Evolutionary conservation across 176 grass and related monocot species (phyloP).

Genomic region (Raddia distichophylla): DNA sequence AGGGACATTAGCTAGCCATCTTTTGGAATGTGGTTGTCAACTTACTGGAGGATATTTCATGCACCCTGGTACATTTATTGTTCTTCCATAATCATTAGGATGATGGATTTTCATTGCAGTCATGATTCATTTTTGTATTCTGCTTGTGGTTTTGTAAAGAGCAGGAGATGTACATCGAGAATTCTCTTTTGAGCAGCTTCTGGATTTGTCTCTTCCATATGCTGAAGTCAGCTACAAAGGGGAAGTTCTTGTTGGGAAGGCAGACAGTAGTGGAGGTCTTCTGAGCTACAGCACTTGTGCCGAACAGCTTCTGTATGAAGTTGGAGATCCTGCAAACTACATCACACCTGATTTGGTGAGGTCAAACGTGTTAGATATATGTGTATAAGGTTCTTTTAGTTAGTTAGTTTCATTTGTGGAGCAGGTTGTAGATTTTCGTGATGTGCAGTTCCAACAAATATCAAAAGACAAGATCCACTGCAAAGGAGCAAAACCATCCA

Average conservation of each 20-base stretch:
- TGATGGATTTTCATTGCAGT: background rate
- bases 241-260: conserved; percentile 78
- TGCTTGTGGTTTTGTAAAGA: conserved; percentile 44
- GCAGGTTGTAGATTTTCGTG: conserved; percentile 79
- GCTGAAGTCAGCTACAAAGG: conserved; percentile 77
- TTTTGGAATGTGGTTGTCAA: conserved; percentile 98
- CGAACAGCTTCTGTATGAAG: conserved; percentile 93
- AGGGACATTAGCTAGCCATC: conserved; percentile 85
- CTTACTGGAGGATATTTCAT: conserved; percentile 97
- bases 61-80: conserved; percentile 75
- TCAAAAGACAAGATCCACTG: conserved; percentile 75
- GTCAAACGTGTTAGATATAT: background rate
- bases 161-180: conserved; percentile 78
- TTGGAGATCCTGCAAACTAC: conserved; percentile 83
- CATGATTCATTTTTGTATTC: conserved; percentile 29
- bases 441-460: conserved; percentile 68
- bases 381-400: too few species aligned
- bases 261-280: conserved; percentile 77
- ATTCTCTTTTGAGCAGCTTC: conserved; percentile 80
- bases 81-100: conserved; percentile 45
- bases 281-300: conserved; percentile 72
- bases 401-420: background rate
- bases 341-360: conserved; percentile 96
- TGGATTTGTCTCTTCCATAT: conserved; percentile 92
- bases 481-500: conserved; percentile 75